Base-by-base conservation (phyloP, 2,329 filamentous ascomycete species). In the Fusarium dimerum region DNA sequence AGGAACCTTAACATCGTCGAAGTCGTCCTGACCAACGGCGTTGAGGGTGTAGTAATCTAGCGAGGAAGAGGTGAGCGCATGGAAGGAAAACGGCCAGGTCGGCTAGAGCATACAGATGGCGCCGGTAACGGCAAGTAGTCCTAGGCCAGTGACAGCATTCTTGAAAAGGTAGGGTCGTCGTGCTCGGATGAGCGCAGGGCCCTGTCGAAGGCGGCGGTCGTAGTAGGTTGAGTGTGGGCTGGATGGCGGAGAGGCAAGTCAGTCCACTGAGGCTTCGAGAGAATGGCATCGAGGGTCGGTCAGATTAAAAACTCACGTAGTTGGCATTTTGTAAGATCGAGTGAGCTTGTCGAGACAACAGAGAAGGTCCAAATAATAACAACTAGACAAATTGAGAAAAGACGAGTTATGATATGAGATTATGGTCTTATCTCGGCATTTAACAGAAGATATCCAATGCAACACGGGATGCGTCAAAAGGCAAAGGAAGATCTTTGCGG, bases 1-100 rank as follows among this genome's bases (percentile, higher is more conserved):
- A 29, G 94, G 94, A 38, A 97, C 87, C 69, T 91, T 87, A 64
- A 97, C 92, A 70, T 99, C 94, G 52, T 92, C 90, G 76, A 99
- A 99, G 62, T 97, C 90, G 73, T 97, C 94, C 74, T 97, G 94
- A 41, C 93, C 91, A 68, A 99, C 89, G 49, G 90, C 91, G 61
- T 80, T 83, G 69, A 99, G 88, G 5, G 82, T 85, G 67, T 84
- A 85, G 61, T 74, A 75, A 65, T 84, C 82, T 84, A 51, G 43
- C 6, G 15, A n/a, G 26, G 15, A 13, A 16, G 26, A 26, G 36
- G 50, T 67, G 51, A 66, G 62, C 44, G 48, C 36, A 40, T 47
- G 39, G 40, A 39, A 41, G 29, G 40, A 39, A 41, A 26, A 10
- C 30, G 41, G 40, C 38, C 38, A 16, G 17, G n/a, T 40, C 46